These are phyloP conservation scores for Backusella macrospora DNA, from an alignment of 192 early-diverging fungal species.

Conservation along the genomic window DNA sequence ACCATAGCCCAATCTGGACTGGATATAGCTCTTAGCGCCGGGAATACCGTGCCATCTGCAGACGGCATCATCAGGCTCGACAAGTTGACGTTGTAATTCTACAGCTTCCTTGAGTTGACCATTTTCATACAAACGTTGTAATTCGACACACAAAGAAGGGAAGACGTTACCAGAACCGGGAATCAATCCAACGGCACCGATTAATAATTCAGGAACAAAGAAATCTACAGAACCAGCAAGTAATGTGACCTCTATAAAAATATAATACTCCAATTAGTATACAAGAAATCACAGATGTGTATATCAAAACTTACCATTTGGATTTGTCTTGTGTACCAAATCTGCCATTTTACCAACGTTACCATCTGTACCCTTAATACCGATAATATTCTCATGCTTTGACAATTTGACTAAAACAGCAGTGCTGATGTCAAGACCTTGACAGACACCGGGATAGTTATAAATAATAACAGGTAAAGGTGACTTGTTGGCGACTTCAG, in stretches of 20 bases:
- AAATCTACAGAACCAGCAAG: slow-evolving; percentile 44
- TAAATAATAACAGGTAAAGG: slow-evolving; percentile 45
- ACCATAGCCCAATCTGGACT: slow-evolving; percentile 32
- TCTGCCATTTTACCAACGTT: slow-evolving; percentile 46
- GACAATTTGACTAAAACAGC: slow-evolving; percentile 23
- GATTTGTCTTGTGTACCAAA: slow-evolving; percentile 30
- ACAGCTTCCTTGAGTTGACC: slow-evolving; percentile 36
- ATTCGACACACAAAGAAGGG: slow-evolving; percentile 29
- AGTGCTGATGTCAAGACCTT: slow-evolving; percentile 39
- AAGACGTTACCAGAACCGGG: slow-evolving; percentile 37
- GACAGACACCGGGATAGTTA: slow-evolving; percentile 44
- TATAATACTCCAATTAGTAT: background rate
- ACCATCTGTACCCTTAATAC: slow-evolving; percentile 43
- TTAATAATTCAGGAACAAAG: slow-evolving; percentile 37
- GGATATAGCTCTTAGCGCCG: slow-evolving; percentile 39
- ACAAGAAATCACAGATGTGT: background rate
- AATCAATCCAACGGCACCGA: slow-evolving; percentile 38
- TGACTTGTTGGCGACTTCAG: slow-evolving; percentile 34
- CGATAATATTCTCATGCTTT: slow-evolving; percentile 40
- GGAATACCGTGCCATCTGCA: slow-evolving; percentile 40
- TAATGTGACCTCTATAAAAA: slow-evolving; percentile 35
- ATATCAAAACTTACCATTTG: slow-evolving; percentile 20
- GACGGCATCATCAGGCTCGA: slow-evolving; percentile 39
- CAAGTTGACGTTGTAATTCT: slow-evolving; percentile 35
- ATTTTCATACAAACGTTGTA: slow-evolving; percentile 30